These are phyloP conservation scores for Quercus tomentella DNA, from an alignment of 331 rosid genomes.

Conservation along the genomic window DNA sequence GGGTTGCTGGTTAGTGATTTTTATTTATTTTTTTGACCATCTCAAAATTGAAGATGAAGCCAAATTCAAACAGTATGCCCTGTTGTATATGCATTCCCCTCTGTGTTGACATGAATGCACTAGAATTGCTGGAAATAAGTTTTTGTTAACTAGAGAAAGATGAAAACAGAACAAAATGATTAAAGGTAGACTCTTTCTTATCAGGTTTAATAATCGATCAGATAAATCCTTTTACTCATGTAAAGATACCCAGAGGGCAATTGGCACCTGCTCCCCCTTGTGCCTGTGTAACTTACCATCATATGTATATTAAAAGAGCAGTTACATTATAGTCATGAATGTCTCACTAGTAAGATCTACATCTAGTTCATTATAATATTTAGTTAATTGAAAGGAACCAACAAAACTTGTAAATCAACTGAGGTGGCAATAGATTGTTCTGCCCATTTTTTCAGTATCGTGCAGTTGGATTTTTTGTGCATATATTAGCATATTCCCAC, in stretches of 20 bases:
- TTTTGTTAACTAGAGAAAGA: not conserved
- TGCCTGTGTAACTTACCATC: no score
- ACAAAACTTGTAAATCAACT: not conserved
- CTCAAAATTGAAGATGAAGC: not conserved
- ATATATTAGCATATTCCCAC: not conserved
- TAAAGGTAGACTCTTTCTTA: not conserved
- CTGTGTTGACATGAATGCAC: slow-evolving; percentile 3
- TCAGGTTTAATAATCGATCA: not conserved
- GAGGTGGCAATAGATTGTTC: not conserved
- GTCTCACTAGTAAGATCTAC: not conserved
- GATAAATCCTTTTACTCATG: not conserved
- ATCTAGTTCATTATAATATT: not conserved
- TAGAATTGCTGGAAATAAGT: slow-evolving; percentile 2
- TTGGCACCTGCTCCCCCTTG: no score
- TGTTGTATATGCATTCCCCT: not conserved
- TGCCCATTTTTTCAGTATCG: not conserved
- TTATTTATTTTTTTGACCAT: slow-evolving; percentile 6
- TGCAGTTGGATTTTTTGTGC: not conserved
- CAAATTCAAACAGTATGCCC: slow-evolving; percentile 5
- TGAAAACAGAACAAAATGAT: not conserved
- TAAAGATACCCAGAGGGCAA: not conserved
- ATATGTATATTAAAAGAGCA: not conserved
- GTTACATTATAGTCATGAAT: not conserved
- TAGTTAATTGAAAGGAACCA: not conserved
- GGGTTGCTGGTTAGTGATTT: slow-evolving; percentile 81